Evolutionary conservation across 2,329 filamentous ascomycete genomes (phyloP).

Genomic region (Penicillium sp.): DNA sequence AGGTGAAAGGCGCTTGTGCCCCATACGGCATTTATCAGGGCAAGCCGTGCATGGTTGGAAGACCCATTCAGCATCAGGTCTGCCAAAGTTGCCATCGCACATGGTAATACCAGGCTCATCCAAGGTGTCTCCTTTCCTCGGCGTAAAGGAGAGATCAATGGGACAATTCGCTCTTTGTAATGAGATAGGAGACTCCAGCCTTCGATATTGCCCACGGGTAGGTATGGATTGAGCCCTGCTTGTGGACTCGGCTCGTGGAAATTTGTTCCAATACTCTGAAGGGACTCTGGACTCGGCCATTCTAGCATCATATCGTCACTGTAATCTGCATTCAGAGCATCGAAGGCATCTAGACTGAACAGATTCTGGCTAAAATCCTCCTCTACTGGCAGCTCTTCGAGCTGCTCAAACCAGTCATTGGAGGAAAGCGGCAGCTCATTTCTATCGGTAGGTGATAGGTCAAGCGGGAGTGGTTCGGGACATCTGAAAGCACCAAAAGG

Average conservation of each 20-base stretch:
- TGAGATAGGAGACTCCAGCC: slow-evolving; percentile 17
- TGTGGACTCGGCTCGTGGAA: not conserved
- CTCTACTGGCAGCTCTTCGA: not conserved
- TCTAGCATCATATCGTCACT: not conserved
- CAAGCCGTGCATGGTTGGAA: slow-evolving; percentile 5
- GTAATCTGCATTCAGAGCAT: not conserved
- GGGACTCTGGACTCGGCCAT: no score
- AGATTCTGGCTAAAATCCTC: not conserved
- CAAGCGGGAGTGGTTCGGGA: not conserved
- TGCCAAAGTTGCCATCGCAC: slow-evolving; percentile 11
- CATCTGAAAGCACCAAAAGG: slow-evolving; percentile 17
- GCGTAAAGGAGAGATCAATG: slow-evolving; percentile 12
- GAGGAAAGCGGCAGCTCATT: not conserved
- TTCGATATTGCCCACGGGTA: not conserved
- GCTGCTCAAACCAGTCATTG: not conserved
- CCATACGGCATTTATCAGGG: slow-evolving; percentile 12
- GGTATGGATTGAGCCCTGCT: not conserved
- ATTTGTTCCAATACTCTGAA: not conserved
- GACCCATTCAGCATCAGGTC: slow-evolving; percentile 7
- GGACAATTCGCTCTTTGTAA: slow-evolving; percentile 16
- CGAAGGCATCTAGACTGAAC: not conserved
- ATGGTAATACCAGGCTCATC: slow-evolving; percentile 13
- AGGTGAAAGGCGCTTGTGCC: slow-evolving; percentile 17
- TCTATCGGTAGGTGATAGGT: not conserved
- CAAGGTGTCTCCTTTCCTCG: slow-evolving; percentile 11